Percentiles rank a stretch among this genome's conserved stretches.
Evolutionary conservation across 768 basidiomycete species (phyloP).

Genomic region (Hydnomerulius pinastri): DNA sequence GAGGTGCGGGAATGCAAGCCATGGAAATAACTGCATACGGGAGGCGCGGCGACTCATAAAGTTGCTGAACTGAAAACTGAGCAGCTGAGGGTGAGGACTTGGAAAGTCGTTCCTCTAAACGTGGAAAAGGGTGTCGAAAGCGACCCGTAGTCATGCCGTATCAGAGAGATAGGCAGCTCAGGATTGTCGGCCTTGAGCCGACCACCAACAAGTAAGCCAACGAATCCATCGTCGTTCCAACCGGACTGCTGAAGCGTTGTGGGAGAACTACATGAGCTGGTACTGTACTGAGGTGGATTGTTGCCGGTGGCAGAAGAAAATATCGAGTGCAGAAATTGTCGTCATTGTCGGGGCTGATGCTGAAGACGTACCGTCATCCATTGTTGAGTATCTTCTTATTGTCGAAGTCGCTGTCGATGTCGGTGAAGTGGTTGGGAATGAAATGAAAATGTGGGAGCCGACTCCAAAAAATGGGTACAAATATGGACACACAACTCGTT

Average conservation of each 20-base stretch:
- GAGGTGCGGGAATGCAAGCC: not conserved
- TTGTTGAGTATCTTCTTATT: slow-evolving; percentile 38
- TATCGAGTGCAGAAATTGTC: slow-evolving; percentile 49
- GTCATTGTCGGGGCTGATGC: slow-evolving; percentile 70
- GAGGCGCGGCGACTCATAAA: slow-evolving; percentile 19
- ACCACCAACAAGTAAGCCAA: slow-evolving; percentile 23
- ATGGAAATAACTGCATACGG: slow-evolving; percentile 23
- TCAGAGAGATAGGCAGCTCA: slow-evolving; percentile 12
- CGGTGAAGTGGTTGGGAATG: slow-evolving; percentile 3
- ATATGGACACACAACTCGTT: slow-evolving; percentile 1
- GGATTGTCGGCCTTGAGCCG: slow-evolving; percentile 37
- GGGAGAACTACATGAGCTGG: slow-evolving; percentile 32
- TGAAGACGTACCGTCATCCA: slow-evolving; percentile 82
- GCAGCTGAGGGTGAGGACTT: slow-evolving; percentile 4
- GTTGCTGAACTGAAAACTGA: slow-evolving; percentile 7
- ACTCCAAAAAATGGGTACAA: not conserved
- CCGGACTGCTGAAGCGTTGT: slow-evolving; percentile 32
- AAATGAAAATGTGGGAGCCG: not conserved
- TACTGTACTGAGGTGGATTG: slow-evolving; percentile 31
- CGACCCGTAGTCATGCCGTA: slow-evolving; percentile 7
- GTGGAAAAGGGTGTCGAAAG: slow-evolving; percentile 10
- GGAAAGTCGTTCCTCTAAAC: slow-evolving; percentile 9
- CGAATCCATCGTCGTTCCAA: slow-evolving; percentile 29
- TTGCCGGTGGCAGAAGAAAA: slow-evolving; percentile 42
- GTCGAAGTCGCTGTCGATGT: slow-evolving; percentile 24